Conservation (phyloP, 345 rosid genomes). For the Tarenaya hassleriana region DNA sequence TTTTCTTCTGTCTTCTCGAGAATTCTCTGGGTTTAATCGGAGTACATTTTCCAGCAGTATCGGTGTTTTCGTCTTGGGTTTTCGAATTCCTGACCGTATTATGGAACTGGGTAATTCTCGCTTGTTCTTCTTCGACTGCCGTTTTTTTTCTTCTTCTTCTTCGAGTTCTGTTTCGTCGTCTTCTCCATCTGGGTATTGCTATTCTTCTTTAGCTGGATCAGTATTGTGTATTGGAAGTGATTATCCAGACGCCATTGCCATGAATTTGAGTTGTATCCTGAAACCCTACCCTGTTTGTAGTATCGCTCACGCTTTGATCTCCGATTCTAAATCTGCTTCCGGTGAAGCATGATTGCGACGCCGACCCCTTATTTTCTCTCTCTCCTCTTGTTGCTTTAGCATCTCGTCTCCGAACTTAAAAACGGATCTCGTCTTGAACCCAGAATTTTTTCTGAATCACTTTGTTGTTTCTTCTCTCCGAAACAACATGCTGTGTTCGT, state of each 20-base stretch:
- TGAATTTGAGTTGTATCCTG: conserved; percentile 15
- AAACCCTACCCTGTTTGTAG: conserved; percentile 22
- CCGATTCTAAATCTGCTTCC: conserved; percentile 1
- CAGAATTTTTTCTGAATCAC: conserved; percentile 1
- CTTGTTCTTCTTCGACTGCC: conserved; percentile 23
- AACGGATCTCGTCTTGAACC: conserved; percentile 7
- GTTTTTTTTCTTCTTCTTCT: conserved; percentile 15
- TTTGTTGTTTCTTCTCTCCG: conserved; percentile 15
- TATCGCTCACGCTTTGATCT: conserved; percentile 12
- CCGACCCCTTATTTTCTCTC: conserved; percentile 13
- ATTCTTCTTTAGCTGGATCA: conserved; percentile 30
- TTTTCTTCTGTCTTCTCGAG: conserved; percentile 21
- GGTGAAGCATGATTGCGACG: conserved; percentile 20
- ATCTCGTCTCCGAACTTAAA: conserved; percentile 8
- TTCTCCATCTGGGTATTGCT: conserved; percentile 17
- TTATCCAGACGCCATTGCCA: conserved; percentile 34
- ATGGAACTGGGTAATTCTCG: conserved; percentile 51
- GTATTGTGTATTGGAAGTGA: conserved; percentile 33
- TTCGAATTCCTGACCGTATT: conserved; percentile 14
- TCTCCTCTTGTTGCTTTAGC: neutral
- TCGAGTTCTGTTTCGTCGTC: conserved; percentile 12
- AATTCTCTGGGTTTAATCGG: conserved; percentile 16
- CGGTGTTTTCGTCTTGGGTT: neutral
- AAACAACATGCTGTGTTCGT: conserved; percentile 31
- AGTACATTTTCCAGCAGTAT: neutral